Base-by-base conservation (phyloP, 148 eudicot species). In the Rhododendron vialii region DNA sequence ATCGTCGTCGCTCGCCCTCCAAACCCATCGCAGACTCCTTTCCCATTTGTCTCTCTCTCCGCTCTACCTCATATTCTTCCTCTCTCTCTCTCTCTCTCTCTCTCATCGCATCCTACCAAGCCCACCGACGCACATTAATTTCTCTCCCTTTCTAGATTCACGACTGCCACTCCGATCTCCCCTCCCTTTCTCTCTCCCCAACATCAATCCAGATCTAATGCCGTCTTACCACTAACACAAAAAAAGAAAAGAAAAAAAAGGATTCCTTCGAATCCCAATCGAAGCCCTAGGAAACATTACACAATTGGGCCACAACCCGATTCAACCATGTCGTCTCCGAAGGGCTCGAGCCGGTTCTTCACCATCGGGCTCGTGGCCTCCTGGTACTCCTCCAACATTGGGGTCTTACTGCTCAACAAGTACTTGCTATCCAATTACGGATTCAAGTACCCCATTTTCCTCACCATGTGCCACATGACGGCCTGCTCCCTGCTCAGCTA, bases 391-490 rank as follows among this genome's bases (percentile, higher is more conserved):
- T 93, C 98, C 3, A 95, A 95, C 92, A 95, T 95, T 51, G 98
- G 98, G 48, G 98, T 95, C 13, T 85, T 95, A 55, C 84, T 95
- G 41, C 85, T 95, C 7, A 95, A 95, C 92, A 95, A 95, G 89
- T 95, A 95, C 83, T 84, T 95, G 88, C 80, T 95, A 9, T 90
- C 92, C 89, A 95, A 95, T 85, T 95, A 95, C 57, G 98, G 98
- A 17, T 95, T 95, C 86, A 93, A 91, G 53, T 95, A 94, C 91
- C 98, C 98, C 80, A 95, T 95, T 38, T 95, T 95, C 88, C 89
- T 95, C 28, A 95, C 98, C 36, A 94, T 95, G 98, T 95, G 98
- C 76, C 98, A 95, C 85, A 95, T 95, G 98, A 92, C 94, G 5
- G 98, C 98, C 18, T 95, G 98, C 81, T 89, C 98, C 14, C 86